Base-by-base conservation (phyloP, 768 basidiomycete species). In the Lactarius sanguifluus region DNA sequence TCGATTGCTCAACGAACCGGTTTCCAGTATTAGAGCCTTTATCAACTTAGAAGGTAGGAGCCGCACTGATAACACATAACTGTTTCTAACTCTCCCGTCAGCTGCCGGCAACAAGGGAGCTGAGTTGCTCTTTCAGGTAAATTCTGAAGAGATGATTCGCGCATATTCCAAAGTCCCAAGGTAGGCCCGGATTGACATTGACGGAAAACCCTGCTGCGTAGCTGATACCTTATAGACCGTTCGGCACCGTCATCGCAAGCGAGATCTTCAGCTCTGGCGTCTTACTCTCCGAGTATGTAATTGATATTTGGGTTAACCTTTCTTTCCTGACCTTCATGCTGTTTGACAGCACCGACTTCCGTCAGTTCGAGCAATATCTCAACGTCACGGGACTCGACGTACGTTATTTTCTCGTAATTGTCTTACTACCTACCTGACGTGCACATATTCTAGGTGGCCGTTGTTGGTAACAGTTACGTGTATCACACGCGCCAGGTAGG, bases 81-180 rank as follows among this genome's bases (percentile, higher is more conserved):
- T 8, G 38, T 32, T 34, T 32, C 63, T 71, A 41, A 67, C 36
- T 59, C 56, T 56, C 50, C 60, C 8, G 20, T 47, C 59, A 90
- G 95, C 92, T 69, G 94, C 93, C 45, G 96, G 96, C 0, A 88
- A 88, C 2, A 87, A 85, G 7, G 95, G 96, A 0, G 90, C 87
- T 32, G 95, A 95, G 72, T 78, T 98, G 9, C 83, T 98, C 18
- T 98, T 98, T 81, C 96, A 98, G 80, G 96, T 95, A 0, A 98
- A 95, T 0, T 94, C 92, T 6, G 86, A 93, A 72, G 86, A 97
- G 76, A 97, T 98, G 96, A 91, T 97, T 6, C 82, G 89, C 57
- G 95, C 94, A 0, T 96, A 95, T 73, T 86, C 91, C 0, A 83
- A 87, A 71, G 92, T 92, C 0, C 93, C 94, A 3, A 82, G 90